Percentiles rank a stretch among this genome's conserved stretches.
These are phyloP conservation scores for Yarrowia galli DNA, from an alignment of 1,139 yeast species.

Conservation along the genomic window DNA sequence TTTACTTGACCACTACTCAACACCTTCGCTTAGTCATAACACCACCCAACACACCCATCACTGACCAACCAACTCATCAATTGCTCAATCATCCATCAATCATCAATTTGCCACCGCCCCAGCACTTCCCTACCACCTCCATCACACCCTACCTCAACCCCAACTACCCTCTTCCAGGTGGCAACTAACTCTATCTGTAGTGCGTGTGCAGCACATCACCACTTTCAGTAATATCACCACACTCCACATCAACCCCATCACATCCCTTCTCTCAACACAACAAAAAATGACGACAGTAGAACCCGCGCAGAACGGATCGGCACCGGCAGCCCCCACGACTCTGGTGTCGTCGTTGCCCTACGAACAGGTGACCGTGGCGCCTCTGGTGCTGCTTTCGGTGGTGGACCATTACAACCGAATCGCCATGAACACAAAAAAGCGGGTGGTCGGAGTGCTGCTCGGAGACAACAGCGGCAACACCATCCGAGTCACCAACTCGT, in stretches of 20 bases:
- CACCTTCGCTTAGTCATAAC: not conserved
- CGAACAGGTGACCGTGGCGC: slow-evolving; percentile 88
- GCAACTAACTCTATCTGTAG: slow-evolving; percentile 32
- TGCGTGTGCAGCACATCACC: slow-evolving; percentile 1
- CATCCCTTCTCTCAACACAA: not conserved
- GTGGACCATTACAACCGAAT: slow-evolving; percentile 94
- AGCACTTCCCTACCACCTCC: not conserved
- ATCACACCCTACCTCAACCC: not conserved
- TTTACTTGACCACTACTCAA: not conserved
- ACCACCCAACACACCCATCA: not conserved
- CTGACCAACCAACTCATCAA: not conserved
- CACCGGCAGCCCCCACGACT: slow-evolving; percentile 31
- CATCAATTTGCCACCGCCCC: not conserved
- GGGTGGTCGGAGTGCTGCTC: slow-evolving; percentile 92
- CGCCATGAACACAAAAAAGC: slow-evolving; percentile 71
- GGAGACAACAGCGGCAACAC: slow-evolving; percentile 66
- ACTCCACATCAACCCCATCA: not conserved
- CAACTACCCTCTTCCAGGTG: slow-evolving; percentile 5
- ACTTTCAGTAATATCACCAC: not conserved
- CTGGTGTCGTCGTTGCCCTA: slow-evolving; percentile 44
- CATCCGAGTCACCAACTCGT: slow-evolving; percentile 59
- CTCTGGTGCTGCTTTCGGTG: slow-evolving; percentile 89
- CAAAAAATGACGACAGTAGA: slow-evolving; percentile 16
- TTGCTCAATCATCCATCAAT: not conserved
- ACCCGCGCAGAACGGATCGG: slow-evolving; percentile 16